Percentiles rank a stretch among this genome's conserved stretches.
Evolutionary conservation across 805 yeast species (phyloP).

Genomic region (Metschnikowia koreensis): DNA sequence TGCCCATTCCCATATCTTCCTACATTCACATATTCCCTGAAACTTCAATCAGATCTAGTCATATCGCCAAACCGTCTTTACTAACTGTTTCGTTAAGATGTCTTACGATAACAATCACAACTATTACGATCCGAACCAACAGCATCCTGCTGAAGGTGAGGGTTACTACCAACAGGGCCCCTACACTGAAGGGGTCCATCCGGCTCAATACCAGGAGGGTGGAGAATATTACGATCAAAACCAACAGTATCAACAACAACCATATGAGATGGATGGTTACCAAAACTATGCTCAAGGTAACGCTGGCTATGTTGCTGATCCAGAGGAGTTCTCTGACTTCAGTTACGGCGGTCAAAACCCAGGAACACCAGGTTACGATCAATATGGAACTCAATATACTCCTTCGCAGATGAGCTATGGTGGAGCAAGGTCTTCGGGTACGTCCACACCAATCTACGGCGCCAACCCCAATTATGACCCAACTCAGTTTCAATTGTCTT

Average conservation of each 20-base stretch:
- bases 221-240: conserved; percentile 51
- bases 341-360: conserved; percentile 51
- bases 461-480: conserved; percentile 56
- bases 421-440: conserved; percentile 81
- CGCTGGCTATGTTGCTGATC: conserved; percentile 43
- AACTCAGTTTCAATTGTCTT: conserved; percentile 62
- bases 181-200: conserved; percentile 33
- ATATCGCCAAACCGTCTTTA: conserved; percentile 10
- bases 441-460: conserved; percentile 91
- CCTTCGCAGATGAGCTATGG: conserved; percentile 88
- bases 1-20: neutral
- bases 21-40: neutral
- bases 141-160: conserved; percentile 25
- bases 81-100: conserved; percentile 40
- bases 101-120: conserved; percentile 55
- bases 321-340: conserved; percentile 67
- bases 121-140: conserved; percentile 35
- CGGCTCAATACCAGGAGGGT: conserved; percentile 31
- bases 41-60: conserved; percentile 4
- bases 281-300: conserved; percentile 32
- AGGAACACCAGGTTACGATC: conserved; percentile 69
- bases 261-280: conserved; percentile 47
- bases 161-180: conserved; percentile 42
- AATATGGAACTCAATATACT: conserved; percentile 68
- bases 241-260: conserved; percentile 49